phyloP scores from a whole-genome alignment of 352 stramenopile species.

The Pseudoperonospora humuli region DNA sequence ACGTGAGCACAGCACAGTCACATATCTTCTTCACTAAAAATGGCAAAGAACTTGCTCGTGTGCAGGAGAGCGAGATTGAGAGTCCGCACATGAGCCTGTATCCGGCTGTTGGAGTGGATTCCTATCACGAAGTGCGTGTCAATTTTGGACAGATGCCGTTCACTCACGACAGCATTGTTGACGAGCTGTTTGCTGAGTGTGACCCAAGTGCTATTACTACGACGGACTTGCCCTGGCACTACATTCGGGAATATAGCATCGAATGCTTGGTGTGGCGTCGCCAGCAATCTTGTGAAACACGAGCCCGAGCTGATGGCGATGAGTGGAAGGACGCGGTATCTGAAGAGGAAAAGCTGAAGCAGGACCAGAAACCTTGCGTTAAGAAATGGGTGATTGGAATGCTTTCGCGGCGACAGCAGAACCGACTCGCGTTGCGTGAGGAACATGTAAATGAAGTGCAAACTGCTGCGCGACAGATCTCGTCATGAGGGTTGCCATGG shows the following conservation, averaged over 20 bases:
- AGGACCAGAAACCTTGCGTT: slow-evolving; percentile 5
- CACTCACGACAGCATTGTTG: slow-evolving; percentile 34
- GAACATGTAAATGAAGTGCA: slow-evolving; percentile 21
- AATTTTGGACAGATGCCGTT: slow-evolving; percentile 83
- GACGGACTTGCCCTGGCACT: slow-evolving; percentile 39
- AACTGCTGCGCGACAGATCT: slow-evolving; percentile 1
- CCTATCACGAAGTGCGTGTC: slow-evolving; percentile 58
- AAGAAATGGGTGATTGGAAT: slow-evolving; percentile 29
- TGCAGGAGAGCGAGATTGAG: slow-evolving; percentile 28
- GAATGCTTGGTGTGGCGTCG: slow-evolving; percentile 21
- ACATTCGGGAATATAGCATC: slow-evolving; percentile 33
- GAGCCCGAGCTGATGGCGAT: slow-evolving; percentile 7
- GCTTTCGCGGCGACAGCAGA: slow-evolving; percentile 27
- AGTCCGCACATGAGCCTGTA: slow-evolving; percentile 50
- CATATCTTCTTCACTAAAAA: slow-evolving; percentile 73
- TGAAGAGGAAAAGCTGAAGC: slow-evolving; percentile 5
- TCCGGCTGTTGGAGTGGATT: slow-evolving; percentile 78
- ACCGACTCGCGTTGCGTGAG: slow-evolving; percentile 24
- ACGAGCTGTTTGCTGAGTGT: slow-evolving; percentile 48
- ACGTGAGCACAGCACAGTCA: slow-evolving; percentile 26
- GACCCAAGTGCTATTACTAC: slow-evolving; percentile 18
- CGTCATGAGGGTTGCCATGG: background rate
- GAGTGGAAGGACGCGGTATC: slow-evolving; percentile 14
- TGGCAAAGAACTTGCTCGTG: slow-evolving; percentile 21
- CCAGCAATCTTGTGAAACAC: slow-evolving; percentile 10